Percentiles rank a stretch among this genome's conserved stretches.
Conservation (phyloP, 2,329 filamentous ascomycete species). For the Aspergillus unguis region DNA sequence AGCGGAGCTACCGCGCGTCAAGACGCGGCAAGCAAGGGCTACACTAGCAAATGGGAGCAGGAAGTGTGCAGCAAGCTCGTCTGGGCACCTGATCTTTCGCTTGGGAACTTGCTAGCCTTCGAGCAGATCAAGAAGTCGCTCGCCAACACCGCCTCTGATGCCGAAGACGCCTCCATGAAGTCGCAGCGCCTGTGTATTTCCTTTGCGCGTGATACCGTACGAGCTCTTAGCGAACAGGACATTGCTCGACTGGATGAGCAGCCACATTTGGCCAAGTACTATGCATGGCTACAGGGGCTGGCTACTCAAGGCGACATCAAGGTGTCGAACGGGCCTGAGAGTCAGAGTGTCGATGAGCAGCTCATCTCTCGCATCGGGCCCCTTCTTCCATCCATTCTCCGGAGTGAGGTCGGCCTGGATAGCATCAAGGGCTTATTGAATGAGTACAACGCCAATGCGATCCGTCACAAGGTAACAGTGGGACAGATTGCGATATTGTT, state of each 20-base stretch:
- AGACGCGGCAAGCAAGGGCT: background rate
- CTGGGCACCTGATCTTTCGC: background rate
- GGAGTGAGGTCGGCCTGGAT: background rate
- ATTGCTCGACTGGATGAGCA: background rate
- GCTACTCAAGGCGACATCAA: no score
- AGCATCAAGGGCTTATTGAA: background rate
- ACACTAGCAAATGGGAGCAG: background rate
- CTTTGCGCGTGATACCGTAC: background rate
- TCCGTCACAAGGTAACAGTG: background rate
- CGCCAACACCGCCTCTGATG: background rate
- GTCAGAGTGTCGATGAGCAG: background rate
- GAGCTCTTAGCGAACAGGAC: background rate
- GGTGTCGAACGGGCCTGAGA: no score
- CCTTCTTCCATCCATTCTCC: background rate
- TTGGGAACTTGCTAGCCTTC: background rate
- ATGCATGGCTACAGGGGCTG: no score
- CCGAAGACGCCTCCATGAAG: background rate
- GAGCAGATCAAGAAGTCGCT: background rate
- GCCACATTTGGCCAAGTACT: background rate
- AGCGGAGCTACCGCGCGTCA: background rate
- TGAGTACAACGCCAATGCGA: background rate
- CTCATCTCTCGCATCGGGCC: background rate
- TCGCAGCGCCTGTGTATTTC: background rate
- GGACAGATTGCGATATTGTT: conserved; percentile 8
- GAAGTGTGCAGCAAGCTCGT: background rate